A percentile compares a stretch with the other conserved stretches of the same genome.
Conservation (phyloP, 1,284 basidiomycete genomes). For the Wolfiporia cocos region DNA sequence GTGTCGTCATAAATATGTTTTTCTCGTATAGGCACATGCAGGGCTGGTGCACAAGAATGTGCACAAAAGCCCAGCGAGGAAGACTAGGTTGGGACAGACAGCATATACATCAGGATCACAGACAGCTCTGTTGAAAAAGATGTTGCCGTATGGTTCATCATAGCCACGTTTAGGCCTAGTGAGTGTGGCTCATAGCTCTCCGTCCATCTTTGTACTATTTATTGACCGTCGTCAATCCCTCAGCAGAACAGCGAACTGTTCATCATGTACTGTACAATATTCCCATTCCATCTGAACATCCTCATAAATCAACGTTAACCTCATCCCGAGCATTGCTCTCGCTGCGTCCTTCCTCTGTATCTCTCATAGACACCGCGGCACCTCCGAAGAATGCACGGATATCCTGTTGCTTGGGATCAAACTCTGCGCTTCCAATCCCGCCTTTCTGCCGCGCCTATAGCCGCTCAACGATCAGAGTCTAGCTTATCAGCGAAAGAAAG, state of each 20-base stretch:
- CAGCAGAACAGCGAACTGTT: conserved; percentile 1
- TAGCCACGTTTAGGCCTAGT: conserved; percentile 15
- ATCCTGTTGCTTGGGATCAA: conserved; percentile 72
- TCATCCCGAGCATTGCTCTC: conserved; percentile 29
- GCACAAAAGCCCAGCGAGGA: conserved; percentile 54
- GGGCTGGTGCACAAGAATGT: conserved; percentile 69
- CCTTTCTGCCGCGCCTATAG: conserved; percentile 67
- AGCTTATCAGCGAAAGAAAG: background rate
- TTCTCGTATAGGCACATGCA: conserved; percentile 50
- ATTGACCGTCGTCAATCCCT: conserved; percentile 5
- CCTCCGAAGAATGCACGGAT: conserved; percentile 78
- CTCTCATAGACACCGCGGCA: conserved; percentile 17
- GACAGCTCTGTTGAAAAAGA: conserved; percentile 56
- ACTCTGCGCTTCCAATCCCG: conserved; percentile 66
- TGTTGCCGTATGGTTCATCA: conserved; percentile 61
- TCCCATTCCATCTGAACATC: too few species aligned
- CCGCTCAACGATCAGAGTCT: background rate
- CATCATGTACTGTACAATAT: too few species aligned
- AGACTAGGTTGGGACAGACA: conserved; percentile 60
- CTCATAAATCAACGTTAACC: conserved; percentile 19
- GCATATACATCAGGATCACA: conserved; percentile 61
- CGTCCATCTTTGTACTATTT: background rate
- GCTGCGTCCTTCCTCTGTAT: conserved; percentile 22
- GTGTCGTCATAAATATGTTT: conserved; percentile 4
- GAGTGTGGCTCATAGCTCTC: background rate